Percentiles rank a stretch among this genome's conserved stretches.
phyloP scores from a whole-genome alignment of 306 rosid species.

The Cucurbita pepo region DNA sequence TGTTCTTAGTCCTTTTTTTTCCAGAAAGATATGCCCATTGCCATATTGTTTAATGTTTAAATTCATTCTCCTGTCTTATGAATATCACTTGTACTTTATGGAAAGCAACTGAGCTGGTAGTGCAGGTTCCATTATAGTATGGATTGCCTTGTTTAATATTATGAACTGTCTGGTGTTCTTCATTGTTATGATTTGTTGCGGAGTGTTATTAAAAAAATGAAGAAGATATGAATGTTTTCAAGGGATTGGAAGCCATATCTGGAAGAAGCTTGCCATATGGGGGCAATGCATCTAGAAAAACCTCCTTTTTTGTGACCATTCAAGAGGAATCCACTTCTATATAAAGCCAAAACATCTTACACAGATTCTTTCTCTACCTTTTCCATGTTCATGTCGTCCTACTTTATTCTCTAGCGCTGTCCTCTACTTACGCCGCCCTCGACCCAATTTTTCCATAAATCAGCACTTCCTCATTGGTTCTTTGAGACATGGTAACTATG shows the following conservation, averaged over 20 bases:
- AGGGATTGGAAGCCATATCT: conserved; percentile 16
- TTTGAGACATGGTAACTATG: conserved; percentile 22
- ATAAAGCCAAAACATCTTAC: conserved; percentile 16
- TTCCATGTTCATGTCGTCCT: conserved; percentile 7
- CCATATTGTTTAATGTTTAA: neutral
- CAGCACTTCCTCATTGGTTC: conserved; percentile 9
- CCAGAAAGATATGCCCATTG: neutral
- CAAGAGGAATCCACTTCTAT: conserved; percentile 40
- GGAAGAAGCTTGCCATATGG: conserved; percentile 22
- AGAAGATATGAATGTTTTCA: neutral
- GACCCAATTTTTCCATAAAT: conserved; percentile 14
- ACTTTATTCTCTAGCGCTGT: conserved; percentile 43
- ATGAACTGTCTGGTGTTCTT: conserved; percentile 8
- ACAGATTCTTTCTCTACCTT: conserved; percentile 38
- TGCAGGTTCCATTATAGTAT: conserved; percentile 25
- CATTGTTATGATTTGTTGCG: conserved; percentile 15
- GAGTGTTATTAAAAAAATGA: conserved; percentile 8
- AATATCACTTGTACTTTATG: neutral
- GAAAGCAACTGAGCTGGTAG: conserved; percentile 6
- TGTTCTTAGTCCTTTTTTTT: neutral
- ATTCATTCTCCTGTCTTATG: neutral
- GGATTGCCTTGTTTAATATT: conserved; percentile 10
- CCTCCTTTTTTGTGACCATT: conserved; percentile 16
- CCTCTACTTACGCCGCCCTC: conserved; percentile 15
- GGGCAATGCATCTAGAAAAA: conserved; percentile 20